A percentile compares a stretch with the other conserved stretches of the same genome.
Conservation (phyloP, 164 flowering plant genomes). For the Paratinospora sagittata region DNA sequence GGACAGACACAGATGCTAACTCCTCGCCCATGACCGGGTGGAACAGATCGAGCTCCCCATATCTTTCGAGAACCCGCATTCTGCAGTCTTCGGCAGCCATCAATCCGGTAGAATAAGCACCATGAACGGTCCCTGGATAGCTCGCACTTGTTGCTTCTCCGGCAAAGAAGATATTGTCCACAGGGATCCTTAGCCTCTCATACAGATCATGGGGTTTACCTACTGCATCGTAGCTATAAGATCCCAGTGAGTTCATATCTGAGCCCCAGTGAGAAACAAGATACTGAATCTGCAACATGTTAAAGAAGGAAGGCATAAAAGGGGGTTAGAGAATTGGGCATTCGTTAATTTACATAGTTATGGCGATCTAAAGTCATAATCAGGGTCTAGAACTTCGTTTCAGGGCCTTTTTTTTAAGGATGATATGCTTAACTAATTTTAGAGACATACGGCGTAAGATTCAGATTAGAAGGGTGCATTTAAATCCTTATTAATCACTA, state of each 20-base stretch:
- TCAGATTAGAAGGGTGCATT: too few species aligned
- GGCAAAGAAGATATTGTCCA: slow-evolving; percentile 91
- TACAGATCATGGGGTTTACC: slow-evolving; percentile 87
- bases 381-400: neutral
- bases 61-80: slow-evolving; percentile 78
- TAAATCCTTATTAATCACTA: too few species aligned
- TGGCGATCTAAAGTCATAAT: neutral
- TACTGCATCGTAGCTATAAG: slow-evolving; percentile 81
- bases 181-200: slow-evolving; percentile 76
- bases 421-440: too few species aligned
- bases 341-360: neutral
- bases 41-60: slow-evolving; percentile 64
- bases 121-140: slow-evolving; percentile 88
- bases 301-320: neutral
- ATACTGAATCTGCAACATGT: slow-evolving; percentile 61
- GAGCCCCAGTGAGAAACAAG: slow-evolving; percentile 94
- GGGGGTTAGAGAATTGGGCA: neutral
- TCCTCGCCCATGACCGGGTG: slow-evolving; percentile 72
- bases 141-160: slow-evolving; percentile 83
- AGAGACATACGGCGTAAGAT: too few species aligned
- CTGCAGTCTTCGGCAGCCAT: slow-evolving; percentile 96
- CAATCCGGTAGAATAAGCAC: slow-evolving; percentile 80
- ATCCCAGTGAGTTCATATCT: slow-evolving; percentile 71
- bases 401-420: too few species aligned
- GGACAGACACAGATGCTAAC: slow-evolving; percentile 35